Evolutionary conservation across 345 rosid species (phyloP), one percentile per base, ranked within the genome.

Genomic region (Raphanus sativus): DNA sequence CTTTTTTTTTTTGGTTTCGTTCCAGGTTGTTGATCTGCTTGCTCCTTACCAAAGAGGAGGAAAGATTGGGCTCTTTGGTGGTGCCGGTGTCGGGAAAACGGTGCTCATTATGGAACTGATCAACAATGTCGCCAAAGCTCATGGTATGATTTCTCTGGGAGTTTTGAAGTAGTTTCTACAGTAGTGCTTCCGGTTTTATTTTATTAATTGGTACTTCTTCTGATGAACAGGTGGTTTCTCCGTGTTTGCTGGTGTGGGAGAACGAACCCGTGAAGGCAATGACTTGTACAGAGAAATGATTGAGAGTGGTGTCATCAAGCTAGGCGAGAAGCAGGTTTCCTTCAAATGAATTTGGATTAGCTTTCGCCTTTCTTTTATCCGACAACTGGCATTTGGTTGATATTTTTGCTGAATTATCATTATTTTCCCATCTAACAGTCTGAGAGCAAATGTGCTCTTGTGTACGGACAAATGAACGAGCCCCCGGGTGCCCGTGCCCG

Each of bases 401-500:
- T 25, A 4, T 45, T 58, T 56, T 63, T 24, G 0, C 33, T 69
- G 5, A 36, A 11, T 56, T 45, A 2, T 25, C 3, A 2, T 58
- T 29, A 2, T 2, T 58, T 48, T 68, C n/a, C 9, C 3, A 0
- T 29, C 5, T 71, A 7, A 48, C 78, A 94, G 98, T 81, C 91
- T 58, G 99, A 92, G 4, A 95, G 98, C 91, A 92, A 95, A 76
- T 92, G 99, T 67, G 94, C 99, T 24, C 97, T 95, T 80, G 98
- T 92, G 8, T 95, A 92, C 9, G 98, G 99, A 76, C 99, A 95
- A 95, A 95, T 95, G 99, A 95, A 95, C 73, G 99, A 95, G 84
- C 98, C 99, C 75, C 99, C 99, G 12, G 99, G 99, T 89, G 99
- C 98, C 26, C 98, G 98, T 89, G 99, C 98, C 50, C 99, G 99